Evolutionary conservation across 495 filamentous ascomycete species (phyloP).

Genomic region (Annulohypoxylon bovei): DNA sequence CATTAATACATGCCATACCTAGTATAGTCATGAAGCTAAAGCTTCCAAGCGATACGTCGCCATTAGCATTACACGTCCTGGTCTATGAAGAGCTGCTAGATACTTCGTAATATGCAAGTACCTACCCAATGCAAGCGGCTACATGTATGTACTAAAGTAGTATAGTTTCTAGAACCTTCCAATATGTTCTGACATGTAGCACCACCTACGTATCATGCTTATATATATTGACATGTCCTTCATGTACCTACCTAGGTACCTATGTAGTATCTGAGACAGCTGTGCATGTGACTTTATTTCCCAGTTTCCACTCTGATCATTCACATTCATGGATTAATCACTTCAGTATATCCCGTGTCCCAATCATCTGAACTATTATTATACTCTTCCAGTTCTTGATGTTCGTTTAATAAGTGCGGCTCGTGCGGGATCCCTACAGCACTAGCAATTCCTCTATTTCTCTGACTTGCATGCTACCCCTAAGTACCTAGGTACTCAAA

Average conservation of each 20-base stretch:
- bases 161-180: slow-evolving; percentile 33
- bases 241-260: neutral
- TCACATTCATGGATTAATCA: neutral
- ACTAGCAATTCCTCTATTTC: neutral
- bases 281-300: neutral
- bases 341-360: neutral
- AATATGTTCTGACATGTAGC: neutral
- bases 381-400: neutral
- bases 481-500: neutral
- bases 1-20: neutral
- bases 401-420: slow-evolving; percentile 5
- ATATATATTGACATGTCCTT: neutral
- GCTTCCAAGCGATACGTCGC: neutral
- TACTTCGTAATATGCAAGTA: neutral
- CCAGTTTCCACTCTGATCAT: neutral
- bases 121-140: neutral
- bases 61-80: neutral
- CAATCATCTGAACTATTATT: neutral
- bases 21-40: neutral
- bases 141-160: neutral
- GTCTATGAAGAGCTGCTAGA: neutral
- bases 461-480: slow-evolving; percentile 13
- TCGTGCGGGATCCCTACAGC: slow-evolving; percentile 5
- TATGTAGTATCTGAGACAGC: neutral
- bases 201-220: neutral